Conservation (phyloP, 306 rosid genomes). For the Fragaria nilgerrensis region DNA sequence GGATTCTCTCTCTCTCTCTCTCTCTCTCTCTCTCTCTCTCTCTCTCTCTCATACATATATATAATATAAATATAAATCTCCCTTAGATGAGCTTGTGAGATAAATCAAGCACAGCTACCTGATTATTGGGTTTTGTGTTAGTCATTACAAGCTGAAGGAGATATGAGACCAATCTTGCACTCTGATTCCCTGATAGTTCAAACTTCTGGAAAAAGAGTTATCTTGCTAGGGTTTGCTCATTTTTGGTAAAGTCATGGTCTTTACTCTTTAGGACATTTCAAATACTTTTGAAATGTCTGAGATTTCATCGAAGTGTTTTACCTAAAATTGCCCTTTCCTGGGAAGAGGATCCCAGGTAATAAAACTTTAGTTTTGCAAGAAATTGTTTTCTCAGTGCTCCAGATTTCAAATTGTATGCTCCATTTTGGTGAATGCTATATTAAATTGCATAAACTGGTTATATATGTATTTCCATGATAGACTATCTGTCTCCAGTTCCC, state of each 20-base stretch:
- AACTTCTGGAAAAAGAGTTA: not conserved
- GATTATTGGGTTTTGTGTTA: not conserved
- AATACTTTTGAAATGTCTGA: not conserved
- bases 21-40: not conserved
- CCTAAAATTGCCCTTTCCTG: slow-evolving; percentile 7
- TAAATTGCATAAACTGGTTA: slow-evolving; percentile 5
- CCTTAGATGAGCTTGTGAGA: not conserved
- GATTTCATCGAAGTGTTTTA: not conserved
- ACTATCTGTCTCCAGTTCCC: slow-evolving; percentile 3
- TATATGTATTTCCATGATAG: not conserved
- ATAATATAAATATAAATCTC: not conserved
- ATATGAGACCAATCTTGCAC: not conserved
- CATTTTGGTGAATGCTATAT: slow-evolving; percentile 10
- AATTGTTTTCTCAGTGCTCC: not conserved
- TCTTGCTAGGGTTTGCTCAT: slow-evolving; percentile 2
- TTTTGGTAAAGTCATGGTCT: not conserved
- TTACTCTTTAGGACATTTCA: not conserved
- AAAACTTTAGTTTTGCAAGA: not conserved
- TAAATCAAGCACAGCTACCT: slow-evolving; percentile 1
- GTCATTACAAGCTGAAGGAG: not conserved
- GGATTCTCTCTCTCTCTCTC: not conserved
- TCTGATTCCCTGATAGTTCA: not conserved
- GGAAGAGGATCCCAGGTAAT: slow-evolving; percentile 10
- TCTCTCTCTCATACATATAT: too few relatives aligned
- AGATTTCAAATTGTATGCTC: slow-evolving; percentile 15